phyloP scores from a whole-genome alignment of 2,329 filamentous ascomycete genomes.

The Ophiognomonia clavigignenti-juglandacearum region DNA sequence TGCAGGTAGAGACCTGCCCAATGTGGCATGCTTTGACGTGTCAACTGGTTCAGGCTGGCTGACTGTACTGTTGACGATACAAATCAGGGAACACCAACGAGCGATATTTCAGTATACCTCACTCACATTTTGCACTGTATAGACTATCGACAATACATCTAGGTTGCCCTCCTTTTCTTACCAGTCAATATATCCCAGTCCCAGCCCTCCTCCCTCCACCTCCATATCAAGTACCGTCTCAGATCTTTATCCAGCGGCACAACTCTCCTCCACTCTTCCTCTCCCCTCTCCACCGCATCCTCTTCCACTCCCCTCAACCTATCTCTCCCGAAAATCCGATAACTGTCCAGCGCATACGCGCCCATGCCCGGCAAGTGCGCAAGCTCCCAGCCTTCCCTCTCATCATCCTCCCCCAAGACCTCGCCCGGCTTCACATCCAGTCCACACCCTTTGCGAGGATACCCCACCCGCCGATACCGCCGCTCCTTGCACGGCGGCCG shows the following conservation, averaged over 20 bases:
- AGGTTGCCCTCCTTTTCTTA: neutral
- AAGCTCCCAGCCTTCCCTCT: neutral
- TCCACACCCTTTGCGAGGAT: neutral
- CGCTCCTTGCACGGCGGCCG: neutral
- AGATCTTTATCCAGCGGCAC: neutral
- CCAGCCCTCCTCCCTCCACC: neutral
- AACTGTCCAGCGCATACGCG: neutral
- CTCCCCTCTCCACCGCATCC: neutral
- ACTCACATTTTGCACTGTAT: too few relatives aligned
- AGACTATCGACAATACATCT: too few relatives aligned
- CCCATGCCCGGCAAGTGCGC: neutral
- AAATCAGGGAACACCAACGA: too few relatives aligned
- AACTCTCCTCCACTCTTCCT: neutral
- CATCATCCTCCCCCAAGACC: neutral
- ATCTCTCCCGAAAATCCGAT: neutral
- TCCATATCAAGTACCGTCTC: neutral
- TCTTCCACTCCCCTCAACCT: neutral
- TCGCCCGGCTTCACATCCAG: neutral
- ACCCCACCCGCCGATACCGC: neutral
- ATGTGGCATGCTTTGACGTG: too few relatives aligned
- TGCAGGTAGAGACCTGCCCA: too few relatives aligned
- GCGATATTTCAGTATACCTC: too few relatives aligned
- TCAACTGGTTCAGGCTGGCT: too few relatives aligned
- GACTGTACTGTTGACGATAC: too few relatives aligned
- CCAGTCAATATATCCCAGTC: neutral